A percentile compares a stretch with the other conserved stretches of the same genome.
These are phyloP conservation scores for Pythium brachiatum DNA, from an alignment of 352 stramenopile genomes.

Conservation along the genomic window DNA sequence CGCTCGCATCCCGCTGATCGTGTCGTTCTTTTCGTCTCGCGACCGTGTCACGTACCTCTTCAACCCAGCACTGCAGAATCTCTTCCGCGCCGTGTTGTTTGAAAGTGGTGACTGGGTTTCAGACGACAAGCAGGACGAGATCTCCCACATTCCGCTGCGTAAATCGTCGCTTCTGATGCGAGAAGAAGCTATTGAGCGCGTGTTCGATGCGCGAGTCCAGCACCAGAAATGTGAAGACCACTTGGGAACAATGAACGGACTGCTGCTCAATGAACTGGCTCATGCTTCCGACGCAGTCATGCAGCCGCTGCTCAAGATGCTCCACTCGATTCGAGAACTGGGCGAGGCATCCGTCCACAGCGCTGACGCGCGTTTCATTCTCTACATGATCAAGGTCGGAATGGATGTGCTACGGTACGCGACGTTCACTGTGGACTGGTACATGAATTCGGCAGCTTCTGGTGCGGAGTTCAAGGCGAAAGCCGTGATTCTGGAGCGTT, in stretches of 20 bases:
- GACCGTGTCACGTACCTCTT: slow-evolving; percentile 90
- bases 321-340: slow-evolving; percentile 78
- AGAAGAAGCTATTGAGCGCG: slow-evolving; percentile 75
- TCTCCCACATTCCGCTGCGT: slow-evolving; percentile 72
- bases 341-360: slow-evolving; percentile 81
- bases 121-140: slow-evolving; percentile 54
- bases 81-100: slow-evolving; percentile 89
- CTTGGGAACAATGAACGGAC: slow-evolving; percentile 94
- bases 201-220: slow-evolving; percentile 66
- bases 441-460: slow-evolving; percentile 11
- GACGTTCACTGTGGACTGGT: slow-evolving; percentile 66
- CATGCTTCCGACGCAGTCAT: slow-evolving; percentile 92
- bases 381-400: slow-evolving; percentile 87
- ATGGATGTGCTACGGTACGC: slow-evolving; percentile 79
- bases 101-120: slow-evolving; percentile 86
- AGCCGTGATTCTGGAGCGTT: slow-evolving; percentile 40
- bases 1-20: slow-evolving; percentile 95
- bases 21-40: slow-evolving; percentile 96
- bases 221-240: slow-evolving; percentile 85
- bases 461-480: slow-evolving; percentile 35
- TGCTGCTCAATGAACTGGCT: slow-evolving; percentile 97
- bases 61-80: slow-evolving; percentile 72
- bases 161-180: slow-evolving; percentile 82
- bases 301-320: slow-evolving; percentile 72
- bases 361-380: slow-evolving; percentile 77